These are phyloP conservation scores for Oryza longistaminata DNA, from an alignment of 176 grass and related monocot species.

Conservation along the genomic window DNA sequence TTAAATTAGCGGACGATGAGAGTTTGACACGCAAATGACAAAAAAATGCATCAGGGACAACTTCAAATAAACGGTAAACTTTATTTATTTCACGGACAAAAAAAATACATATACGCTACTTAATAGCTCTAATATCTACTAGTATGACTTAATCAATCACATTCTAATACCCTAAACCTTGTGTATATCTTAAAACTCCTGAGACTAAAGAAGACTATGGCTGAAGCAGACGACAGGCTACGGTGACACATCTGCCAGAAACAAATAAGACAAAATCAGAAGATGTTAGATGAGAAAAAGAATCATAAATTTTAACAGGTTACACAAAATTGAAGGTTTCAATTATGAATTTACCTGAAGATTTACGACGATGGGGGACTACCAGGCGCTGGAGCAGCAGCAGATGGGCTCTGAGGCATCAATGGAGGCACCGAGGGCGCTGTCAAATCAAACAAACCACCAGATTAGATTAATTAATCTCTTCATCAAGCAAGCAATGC, in stretches of 20 bases:
- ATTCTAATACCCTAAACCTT: too few relatives aligned
- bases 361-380: not conserved
- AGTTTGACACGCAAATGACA: too few relatives aligned
- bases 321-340: not conserved
- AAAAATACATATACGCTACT: too few relatives aligned
- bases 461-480: not conserved
- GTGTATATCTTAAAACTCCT: too few relatives aligned
- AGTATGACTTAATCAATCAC: too few relatives aligned
- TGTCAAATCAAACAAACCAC: not conserved
- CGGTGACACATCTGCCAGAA: not conserved
- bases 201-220: too few relatives aligned
- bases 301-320: not conserved
- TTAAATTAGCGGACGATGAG: too few relatives aligned
- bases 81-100: too few relatives aligned
- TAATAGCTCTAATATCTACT: too few relatives aligned
- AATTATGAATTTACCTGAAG: not conserved
- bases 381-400: not conserved
- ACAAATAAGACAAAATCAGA: not conserved
- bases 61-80: too few relatives aligned
- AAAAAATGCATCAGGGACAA: too few relatives aligned
- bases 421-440: constrained; percentile 25
- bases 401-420: not conserved
- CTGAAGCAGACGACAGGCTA: not conserved
- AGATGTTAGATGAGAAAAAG: too few relatives aligned
- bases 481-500: not conserved